Evolutionary conservation across 208 protist genomes (phyloP).

Genomic region (Crithidia mellificae): DNA sequence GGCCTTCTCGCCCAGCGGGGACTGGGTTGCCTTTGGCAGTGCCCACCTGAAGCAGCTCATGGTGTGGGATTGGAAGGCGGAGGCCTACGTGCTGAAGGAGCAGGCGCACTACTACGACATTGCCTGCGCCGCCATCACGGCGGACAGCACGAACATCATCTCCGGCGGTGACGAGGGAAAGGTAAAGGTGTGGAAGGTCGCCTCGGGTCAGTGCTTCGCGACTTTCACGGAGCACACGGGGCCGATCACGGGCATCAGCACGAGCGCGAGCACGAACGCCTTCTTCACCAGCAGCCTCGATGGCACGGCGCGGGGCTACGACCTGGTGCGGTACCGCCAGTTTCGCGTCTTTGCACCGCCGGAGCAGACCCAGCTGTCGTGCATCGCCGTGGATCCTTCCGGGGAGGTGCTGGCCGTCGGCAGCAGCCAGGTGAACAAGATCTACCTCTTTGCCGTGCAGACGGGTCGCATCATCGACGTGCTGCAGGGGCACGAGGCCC

Average conservation of each 20-base stretch:
- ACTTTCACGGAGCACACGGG: conserved; percentile 92
- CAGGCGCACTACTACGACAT: conserved; percentile 94
- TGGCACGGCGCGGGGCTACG: conserved; percentile 90
- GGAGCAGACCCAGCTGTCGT: conserved; percentile 86
- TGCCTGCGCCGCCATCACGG: conserved; percentile 83
- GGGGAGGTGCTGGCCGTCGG: conserved; percentile 90
- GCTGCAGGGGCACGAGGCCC: conserved; percentile 89
- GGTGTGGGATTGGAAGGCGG: conserved; percentile 94
- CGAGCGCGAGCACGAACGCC: conserved; percentile 82
- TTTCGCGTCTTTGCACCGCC: conserved; percentile 89
- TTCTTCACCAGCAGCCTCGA: conserved; percentile 92
- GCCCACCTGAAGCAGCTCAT: conserved; percentile 90
- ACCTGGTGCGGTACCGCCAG: conserved; percentile 89
- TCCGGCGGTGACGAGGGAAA: conserved; percentile 93
- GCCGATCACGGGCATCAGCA: conserved; percentile 82
- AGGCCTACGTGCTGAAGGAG: conserved; percentile 93
- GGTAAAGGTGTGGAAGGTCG: conserved; percentile 93
- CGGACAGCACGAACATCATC: conserved; percentile 86
- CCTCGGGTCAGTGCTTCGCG: conserved; percentile 91
- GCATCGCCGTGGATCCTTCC: conserved; percentile 91
- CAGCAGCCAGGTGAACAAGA: conserved; percentile 75
- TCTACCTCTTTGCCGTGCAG: conserved; percentile 92
- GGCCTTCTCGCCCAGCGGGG: conserved; percentile 77
- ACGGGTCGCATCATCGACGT: conserved; percentile 90
- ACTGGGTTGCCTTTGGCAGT: conserved; percentile 89